phyloP scores from a whole-genome alignment of 768 basidiomycete species.

The Auriscalpium vulgare region DNA sequence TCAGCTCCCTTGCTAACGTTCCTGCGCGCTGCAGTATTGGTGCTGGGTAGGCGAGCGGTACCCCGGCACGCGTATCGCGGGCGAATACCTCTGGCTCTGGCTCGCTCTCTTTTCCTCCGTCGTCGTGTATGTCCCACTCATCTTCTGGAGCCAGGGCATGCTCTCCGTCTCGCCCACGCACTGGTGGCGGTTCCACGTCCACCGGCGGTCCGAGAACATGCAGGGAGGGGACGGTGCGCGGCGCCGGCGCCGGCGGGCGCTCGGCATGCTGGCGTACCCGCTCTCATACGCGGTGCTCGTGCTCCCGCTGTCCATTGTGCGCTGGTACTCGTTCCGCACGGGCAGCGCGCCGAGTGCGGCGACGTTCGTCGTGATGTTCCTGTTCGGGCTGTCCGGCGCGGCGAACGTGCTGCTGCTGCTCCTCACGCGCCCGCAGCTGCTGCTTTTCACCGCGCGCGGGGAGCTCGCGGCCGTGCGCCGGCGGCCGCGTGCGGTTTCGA shows the following conservation, averaged over 20 bases:
- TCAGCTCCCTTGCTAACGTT: neutral
- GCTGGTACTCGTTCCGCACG: conserved; percentile 29
- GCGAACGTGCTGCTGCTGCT: conserved; percentile 33
- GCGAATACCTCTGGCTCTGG: conserved; percentile 44
- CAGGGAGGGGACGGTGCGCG: neutral
- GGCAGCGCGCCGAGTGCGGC: conserved; percentile 21
- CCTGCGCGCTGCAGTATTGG: neutral
- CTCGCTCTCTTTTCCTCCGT: conserved; percentile 28
- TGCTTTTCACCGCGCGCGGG: conserved; percentile 19
- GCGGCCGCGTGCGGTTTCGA: no score
- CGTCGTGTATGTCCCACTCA: conserved; percentile 28
- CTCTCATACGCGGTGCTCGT: conserved; percentile 29
- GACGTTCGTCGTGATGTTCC: conserved; percentile 23
- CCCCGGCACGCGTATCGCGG: conserved; percentile 26
- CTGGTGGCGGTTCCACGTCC: conserved; percentile 29
- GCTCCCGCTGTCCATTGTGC: conserved; percentile 33
- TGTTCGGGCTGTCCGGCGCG: conserved; percentile 32
- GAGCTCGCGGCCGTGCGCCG: no score
- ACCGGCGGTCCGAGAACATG: conserved; percentile 1
- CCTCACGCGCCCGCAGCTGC: conserved; percentile 26
- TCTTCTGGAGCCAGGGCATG: conserved; percentile 29
- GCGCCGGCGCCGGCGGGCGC: neutral
- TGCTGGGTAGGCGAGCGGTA: conserved; percentile 21
- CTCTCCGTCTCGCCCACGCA: conserved; percentile 21
- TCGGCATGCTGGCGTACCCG: conserved; percentile 28